Evolutionary conservation across 352 stramenopile genomes (phyloP).

Genomic region (Globisporangium cystogenes): DNA sequence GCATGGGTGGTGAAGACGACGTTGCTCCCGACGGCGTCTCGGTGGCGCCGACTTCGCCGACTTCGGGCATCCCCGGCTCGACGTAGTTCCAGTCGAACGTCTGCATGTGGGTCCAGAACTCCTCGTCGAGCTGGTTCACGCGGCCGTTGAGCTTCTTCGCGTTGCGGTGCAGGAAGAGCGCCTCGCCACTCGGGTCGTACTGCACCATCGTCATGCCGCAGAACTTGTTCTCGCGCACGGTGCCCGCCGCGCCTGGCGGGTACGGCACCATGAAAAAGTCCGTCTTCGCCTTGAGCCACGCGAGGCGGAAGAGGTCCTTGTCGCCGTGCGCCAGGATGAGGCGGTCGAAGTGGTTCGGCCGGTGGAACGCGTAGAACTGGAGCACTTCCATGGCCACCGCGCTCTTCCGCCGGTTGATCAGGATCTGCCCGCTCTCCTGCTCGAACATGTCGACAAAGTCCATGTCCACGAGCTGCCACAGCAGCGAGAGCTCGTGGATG

Average conservation of each 20-base stretch:
- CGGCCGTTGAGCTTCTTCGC: constrained; percentile 61
- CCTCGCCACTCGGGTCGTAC: constrained; percentile 39
- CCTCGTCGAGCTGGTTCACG: constrained; percentile 27
- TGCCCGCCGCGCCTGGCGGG: constrained; percentile 35
- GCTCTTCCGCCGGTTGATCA: constrained; percentile 44
- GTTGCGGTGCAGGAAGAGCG: constrained; percentile 74
- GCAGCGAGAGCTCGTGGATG: constrained; percentile 44
- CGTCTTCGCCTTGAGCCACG: constrained; percentile 64
- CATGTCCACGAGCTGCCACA: constrained; percentile 65
- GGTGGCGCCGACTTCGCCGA: not conserved
- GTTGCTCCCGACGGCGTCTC: constrained; percentile 1
- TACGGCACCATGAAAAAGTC: constrained; percentile 59
- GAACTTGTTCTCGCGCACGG: constrained; percentile 35
- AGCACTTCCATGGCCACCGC: constrained; percentile 43
- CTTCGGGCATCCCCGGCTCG: not conserved
- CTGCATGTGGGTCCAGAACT: constrained; percentile 41
- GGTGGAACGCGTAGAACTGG: constrained; percentile 57
- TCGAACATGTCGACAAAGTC: constrained; percentile 72
- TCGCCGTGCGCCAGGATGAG: constrained; percentile 65
- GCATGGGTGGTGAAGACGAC: constrained; percentile 4
- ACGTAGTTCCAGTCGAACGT: constrained; percentile 30
- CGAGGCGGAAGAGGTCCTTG: constrained; percentile 77
- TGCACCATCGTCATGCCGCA: constrained; percentile 79
- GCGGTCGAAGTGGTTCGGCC: constrained; percentile 50
- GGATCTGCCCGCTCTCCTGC: constrained; percentile 69